Conservation (phyloP, 371 early-diverging fungal genomes). For the Mucor irregularis region DNA sequence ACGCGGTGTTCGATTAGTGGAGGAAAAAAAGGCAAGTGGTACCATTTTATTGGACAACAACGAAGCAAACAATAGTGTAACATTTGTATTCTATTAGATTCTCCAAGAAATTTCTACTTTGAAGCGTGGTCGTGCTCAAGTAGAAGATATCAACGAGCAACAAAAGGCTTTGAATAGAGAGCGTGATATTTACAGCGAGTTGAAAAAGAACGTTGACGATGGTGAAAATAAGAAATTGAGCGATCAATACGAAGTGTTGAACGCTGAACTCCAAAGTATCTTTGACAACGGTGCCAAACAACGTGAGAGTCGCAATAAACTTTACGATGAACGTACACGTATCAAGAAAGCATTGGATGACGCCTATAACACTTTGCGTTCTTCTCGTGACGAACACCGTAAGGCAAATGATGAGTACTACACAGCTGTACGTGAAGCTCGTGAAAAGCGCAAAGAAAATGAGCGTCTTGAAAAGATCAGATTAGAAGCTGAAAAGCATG, state of each 20-base stretch:
- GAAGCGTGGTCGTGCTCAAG: conserved; percentile 76
- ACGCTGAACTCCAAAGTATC: conserved; percentile 69
- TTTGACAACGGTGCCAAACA: conserved; percentile 59
- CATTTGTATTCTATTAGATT: conserved; percentile 32
- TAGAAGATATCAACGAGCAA: conserved; percentile 68
- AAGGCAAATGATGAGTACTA: conserved; percentile 77
- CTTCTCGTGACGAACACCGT: conserved; percentile 71
- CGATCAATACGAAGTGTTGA: conserved; percentile 64
- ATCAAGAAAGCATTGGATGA: conserved; percentile 74
- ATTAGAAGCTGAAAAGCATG: conserved; percentile 61
- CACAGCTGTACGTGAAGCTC: conserved; percentile 73
- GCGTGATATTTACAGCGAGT: conserved; percentile 60
- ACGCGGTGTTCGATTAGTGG: conserved; percentile 77
- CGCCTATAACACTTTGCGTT: conserved; percentile 65
- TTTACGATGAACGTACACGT: conserved; percentile 76
- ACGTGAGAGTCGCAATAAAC: conserved; percentile 64
- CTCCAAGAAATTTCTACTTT: conserved; percentile 81
- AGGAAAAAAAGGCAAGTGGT: conserved; percentile 71
- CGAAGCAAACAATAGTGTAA: background rate
- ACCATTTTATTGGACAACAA: background rate
- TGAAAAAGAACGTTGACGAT: conserved; percentile 70
- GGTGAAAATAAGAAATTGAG: conserved; percentile 63
- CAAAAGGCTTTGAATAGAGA: conserved; percentile 76
- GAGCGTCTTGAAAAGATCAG: conserved; percentile 67
- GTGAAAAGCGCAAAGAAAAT: conserved; percentile 65